A percentile compares a stretch with the other conserved stretches of the same genome.
Conservation (phyloP, 352 stramenopile genomes). For the Pythium plurisporium region DNA sequence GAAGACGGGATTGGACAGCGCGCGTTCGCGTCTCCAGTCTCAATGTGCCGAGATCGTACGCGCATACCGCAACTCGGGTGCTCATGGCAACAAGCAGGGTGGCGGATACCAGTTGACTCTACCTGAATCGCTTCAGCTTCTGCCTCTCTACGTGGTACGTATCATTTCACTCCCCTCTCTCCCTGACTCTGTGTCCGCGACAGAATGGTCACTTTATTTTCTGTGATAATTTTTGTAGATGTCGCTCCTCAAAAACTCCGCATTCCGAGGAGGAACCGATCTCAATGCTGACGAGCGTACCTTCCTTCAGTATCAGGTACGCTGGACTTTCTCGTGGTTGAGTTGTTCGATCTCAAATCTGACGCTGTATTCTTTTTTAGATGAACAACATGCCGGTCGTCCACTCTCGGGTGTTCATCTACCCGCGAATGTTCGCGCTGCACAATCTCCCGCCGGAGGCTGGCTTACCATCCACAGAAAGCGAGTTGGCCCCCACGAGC, state of each 20-base stretch:
- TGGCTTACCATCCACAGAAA: constrained; percentile 68
- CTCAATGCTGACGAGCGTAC: constrained; percentile 95
- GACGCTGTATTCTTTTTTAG: constrained; percentile 13
- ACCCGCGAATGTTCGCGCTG: constrained; percentile 96
- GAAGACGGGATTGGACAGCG: constrained; percentile 94
- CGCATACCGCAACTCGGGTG: constrained; percentile 81
- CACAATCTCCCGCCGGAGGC: constrained; percentile 89
- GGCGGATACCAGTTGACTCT: constrained; percentile 77
- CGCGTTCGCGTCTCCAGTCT: constrained; percentile 90
- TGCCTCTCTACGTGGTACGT: constrained; percentile 93
- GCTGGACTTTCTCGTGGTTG: no score
- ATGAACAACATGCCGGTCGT: constrained; percentile 94
- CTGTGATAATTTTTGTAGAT: constrained; percentile 72
- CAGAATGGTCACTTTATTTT: not conserved
- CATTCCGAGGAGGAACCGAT: constrained; percentile 95
- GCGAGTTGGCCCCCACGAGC: constrained; percentile 25
- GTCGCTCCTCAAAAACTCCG: constrained; percentile 97
- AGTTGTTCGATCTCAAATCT: no score
- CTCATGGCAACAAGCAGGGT: constrained; percentile 64
- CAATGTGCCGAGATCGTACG: constrained; percentile 93
- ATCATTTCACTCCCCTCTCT: no score
- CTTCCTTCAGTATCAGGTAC: constrained; percentile 87
- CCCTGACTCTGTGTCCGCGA: no score
- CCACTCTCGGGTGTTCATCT: constrained; percentile 92
- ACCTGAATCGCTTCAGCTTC: constrained; percentile 90